Evolutionary conservation across 495 filamentous ascomycete species (phyloP).

Genomic region (Viridothelium virens): DNA sequence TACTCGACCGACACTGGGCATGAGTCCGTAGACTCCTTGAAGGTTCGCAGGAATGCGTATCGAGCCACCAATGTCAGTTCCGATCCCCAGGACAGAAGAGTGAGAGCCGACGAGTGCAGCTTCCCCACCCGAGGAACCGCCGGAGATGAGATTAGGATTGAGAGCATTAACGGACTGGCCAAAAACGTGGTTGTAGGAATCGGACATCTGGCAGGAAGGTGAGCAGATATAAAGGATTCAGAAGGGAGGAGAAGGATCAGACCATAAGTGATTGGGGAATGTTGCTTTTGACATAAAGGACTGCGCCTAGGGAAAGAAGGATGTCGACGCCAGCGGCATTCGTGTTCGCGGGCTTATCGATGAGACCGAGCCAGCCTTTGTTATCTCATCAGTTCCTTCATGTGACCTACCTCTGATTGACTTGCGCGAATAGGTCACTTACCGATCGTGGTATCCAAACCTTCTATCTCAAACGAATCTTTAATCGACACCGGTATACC

Average conservation of each 20-base stretch:
- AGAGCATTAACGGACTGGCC: slow-evolving; percentile 58
- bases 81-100: slow-evolving; percentile 35
- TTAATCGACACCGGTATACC: slow-evolving; percentile 42
- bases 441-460: slow-evolving; percentile 24
- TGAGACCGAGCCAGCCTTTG: slow-evolving; percentile 22
- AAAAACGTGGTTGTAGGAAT: slow-evolving; percentile 52
- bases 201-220: slow-evolving; percentile 15
- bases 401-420: too few relatives aligned
- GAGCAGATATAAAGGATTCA: slow-evolving; percentile 28
- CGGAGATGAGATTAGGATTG: slow-evolving; percentile 14
- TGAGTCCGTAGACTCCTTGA: slow-evolving; percentile 30
- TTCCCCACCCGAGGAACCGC: slow-evolving; percentile 55
- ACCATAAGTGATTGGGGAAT: slow-evolving; percentile 51
- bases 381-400: neutral
- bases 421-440: neutral
- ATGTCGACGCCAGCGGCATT: slow-evolving; percentile 27
- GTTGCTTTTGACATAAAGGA: slow-evolving; percentile 50
- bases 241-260: neutral
- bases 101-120: slow-evolving; percentile 43
- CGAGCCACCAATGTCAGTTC: slow-evolving; percentile 34
- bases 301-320: slow-evolving; percentile 40
- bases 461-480: slow-evolving; percentile 32
- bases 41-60: slow-evolving; percentile 34
- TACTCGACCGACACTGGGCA: slow-evolving; percentile 27
- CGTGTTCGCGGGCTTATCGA: slow-evolving; percentile 18